Evolutionary conservation across 1,284 basidiomycete species (phyloP).

Genomic region (Ustilago lituana): DNA sequence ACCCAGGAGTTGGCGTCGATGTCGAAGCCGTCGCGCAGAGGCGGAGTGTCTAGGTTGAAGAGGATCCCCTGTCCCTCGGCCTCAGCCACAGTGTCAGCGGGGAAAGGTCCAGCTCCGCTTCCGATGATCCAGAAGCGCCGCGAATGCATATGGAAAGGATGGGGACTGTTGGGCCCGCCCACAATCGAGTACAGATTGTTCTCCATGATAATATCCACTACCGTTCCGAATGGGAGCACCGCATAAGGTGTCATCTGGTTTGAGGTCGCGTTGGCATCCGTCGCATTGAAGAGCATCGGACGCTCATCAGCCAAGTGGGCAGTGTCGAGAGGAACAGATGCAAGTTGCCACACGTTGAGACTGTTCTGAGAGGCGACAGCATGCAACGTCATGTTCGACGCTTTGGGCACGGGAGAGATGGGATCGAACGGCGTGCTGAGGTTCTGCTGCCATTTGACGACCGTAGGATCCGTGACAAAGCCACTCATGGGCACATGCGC

Average conservation of each 20-base stretch:
- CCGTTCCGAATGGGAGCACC: conserved; percentile 34
- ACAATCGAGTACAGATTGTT: conserved; percentile 54
- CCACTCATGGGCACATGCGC: conserved; percentile 42
- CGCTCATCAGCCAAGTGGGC: conserved; percentile 38
- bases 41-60: conserved; percentile 45
- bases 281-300: conserved; percentile 48
- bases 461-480: conserved; percentile 19
- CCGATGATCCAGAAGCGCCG: conserved; percentile 52
- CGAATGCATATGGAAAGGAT: conserved; percentile 54
- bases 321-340: conserved; percentile 42
- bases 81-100: conserved; percentile 35
- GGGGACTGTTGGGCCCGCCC: conserved; percentile 48
- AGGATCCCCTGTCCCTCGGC: conserved; percentile 22
- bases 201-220: conserved; percentile 49
- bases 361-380: conserved; percentile 50
- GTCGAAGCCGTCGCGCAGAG: conserved; percentile 51
- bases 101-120: conserved; percentile 34
- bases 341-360: conserved; percentile 54
- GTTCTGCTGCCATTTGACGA: conserved; percentile 46
- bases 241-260: conserved; percentile 44
- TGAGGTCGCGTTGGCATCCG: conserved; percentile 24
- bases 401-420: conserved; percentile 18
- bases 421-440: conserved; percentile 32
- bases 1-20: conserved; percentile 49
- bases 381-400: conserved; percentile 47